Conservation (phyloP, 2,329 filamentous ascomycete species). For the Curvularia spicifera region DNA sequence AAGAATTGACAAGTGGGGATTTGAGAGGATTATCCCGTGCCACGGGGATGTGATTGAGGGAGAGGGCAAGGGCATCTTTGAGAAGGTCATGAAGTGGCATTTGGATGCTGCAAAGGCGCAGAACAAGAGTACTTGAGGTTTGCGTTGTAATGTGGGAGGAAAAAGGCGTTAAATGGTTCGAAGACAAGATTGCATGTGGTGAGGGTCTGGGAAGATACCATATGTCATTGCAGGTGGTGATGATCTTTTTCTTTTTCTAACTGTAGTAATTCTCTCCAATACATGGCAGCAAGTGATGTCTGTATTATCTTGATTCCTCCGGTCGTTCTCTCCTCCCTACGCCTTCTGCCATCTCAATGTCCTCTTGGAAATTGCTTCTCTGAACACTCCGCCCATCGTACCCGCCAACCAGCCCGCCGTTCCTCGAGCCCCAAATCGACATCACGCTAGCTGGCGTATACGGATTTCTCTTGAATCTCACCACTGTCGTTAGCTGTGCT, state of each 20-base stretch:
- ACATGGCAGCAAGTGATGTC: background rate
- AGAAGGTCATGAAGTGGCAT: conserved; percentile 84
- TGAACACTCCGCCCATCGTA: conserved; percentile 7
- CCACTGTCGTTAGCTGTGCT: background rate
- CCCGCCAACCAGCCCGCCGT: background rate
- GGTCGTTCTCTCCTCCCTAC: background rate
- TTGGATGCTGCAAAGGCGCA: conserved; percentile 53
- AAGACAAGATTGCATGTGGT: background rate
- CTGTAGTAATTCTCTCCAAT: background rate
- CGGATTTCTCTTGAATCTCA: conserved; percentile 6
- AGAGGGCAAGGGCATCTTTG: conserved; percentile 75
- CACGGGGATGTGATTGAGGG: conserved; percentile 88
- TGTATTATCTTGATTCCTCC: too few species aligned
- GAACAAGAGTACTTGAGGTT: conserved; percentile 5
- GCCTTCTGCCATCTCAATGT: conserved; percentile 2
- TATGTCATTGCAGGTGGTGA: background rate
- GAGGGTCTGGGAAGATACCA: conserved; percentile 5
- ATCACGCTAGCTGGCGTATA: conserved; percentile 7
- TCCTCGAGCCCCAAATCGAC: conserved; percentile 7
- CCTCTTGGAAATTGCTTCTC: conserved; percentile 2
- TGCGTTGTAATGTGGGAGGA: too few species aligned
- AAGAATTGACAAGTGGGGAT: conserved; percentile 80
- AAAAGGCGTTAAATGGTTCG: background rate
- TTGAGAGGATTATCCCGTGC: conserved; percentile 84
- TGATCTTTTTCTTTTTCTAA: background rate